These are phyloP conservation scores for Penicillium silybi DNA, from an alignment of 495 filamentous ascomycete species.

Conservation along the genomic window DNA sequence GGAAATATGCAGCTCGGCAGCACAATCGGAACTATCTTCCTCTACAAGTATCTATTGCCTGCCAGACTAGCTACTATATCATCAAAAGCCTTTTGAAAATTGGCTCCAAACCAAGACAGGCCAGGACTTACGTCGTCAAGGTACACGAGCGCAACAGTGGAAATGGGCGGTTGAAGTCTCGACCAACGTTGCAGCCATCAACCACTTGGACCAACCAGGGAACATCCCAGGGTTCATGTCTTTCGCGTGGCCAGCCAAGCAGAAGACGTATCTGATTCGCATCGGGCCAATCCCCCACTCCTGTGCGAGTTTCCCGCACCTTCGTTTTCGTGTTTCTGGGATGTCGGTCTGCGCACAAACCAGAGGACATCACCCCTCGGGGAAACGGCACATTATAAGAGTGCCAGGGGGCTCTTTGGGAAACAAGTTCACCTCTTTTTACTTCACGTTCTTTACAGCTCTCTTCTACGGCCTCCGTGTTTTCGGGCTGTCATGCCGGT, in stretches of 20 bases:
- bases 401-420: neutral
- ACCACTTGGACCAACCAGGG: constrained; percentile 16
- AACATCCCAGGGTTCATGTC: constrained; percentile 2
- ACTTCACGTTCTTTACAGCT: neutral
- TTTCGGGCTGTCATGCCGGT: constrained; percentile 15
- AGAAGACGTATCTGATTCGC: constrained; percentile 14
- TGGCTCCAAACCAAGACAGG: neutral
- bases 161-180: constrained; percentile 16
- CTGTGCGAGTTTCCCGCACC: constrained; percentile 19
- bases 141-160: constrained; percentile 9
- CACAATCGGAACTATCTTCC: neutral
- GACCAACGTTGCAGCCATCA: constrained; percentile 21
- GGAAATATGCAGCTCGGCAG: constrained; percentile 1
- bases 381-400: constrained; percentile 10
- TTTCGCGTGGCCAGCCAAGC: constrained; percentile 26
- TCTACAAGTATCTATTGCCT: neutral
- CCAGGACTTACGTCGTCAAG: constrained; percentile 1
- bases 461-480: neutral
- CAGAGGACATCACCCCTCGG: constrained; percentile 2
- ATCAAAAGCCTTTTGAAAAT: neutral
- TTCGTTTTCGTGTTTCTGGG: constrained; percentile 16
- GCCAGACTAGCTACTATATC: neutral
- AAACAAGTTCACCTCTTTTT: neutral
- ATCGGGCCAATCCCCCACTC: constrained; percentile 10
- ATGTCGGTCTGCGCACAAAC: constrained; percentile 6